phyloP scores from a whole-genome alignment of 345 rosid species.

The Linum usitatissimum region DNA sequence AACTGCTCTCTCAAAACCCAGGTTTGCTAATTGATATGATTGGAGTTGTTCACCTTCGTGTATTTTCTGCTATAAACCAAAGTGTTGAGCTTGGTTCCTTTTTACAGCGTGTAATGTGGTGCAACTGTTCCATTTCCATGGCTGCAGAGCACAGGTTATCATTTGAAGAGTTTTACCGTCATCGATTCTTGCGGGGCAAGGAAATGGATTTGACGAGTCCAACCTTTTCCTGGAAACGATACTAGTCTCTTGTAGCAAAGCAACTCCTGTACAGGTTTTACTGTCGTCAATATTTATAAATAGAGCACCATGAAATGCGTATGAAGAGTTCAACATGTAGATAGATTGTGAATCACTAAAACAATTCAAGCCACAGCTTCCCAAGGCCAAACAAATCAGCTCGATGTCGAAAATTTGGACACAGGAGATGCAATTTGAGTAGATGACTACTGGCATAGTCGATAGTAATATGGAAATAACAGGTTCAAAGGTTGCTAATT shows the following conservation, averaged over 20 bases:
- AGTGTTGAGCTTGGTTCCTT: background rate
- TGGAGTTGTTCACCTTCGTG: no score
- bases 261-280: background rate
- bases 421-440: no score
- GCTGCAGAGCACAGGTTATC: constrained; percentile 35
- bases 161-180: constrained; percentile 36
- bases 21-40: constrained; percentile 32
- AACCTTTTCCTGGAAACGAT: background rate
- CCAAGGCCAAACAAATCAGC: no score
- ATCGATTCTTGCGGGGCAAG: constrained; percentile 23
- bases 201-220: background rate
- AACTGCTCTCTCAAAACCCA: constrained; percentile 48
- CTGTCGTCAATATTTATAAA: no score
- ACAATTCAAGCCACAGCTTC: no score
- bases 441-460: no score
- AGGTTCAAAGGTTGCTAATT: no score
- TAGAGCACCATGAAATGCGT: no score
- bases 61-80: background rate
- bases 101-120: background rate
- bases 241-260: background rate
- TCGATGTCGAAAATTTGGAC: no score
- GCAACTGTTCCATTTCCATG: constrained; percentile 4
- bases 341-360: no score
- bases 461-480: no score
- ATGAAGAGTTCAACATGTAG: no score